Percentiles rank a stretch among this genome's conserved stretches.
phyloP scores from a whole-genome alignment of 2,329 filamentous ascomycete species.

The Furcasterigmium sp. region DNA sequence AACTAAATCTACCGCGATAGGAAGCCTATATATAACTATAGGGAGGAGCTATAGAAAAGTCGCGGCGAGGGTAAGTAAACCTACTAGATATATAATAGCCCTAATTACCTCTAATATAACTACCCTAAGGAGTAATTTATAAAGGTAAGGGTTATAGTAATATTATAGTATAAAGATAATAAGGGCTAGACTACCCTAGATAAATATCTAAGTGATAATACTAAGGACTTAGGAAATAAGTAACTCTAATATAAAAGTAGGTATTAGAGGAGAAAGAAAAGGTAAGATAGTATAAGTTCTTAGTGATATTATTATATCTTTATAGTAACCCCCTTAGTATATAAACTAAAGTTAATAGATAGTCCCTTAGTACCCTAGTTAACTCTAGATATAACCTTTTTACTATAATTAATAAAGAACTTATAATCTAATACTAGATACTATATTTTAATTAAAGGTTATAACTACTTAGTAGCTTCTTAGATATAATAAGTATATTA shows the following conservation, averaged over 20 bases:
- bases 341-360: not conserved
- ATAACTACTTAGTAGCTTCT: not conserved
- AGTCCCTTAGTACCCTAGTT: not conserved
- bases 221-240: not conserved
- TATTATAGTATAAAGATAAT: not conserved
- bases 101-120: not conserved
- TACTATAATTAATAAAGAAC: not conserved
- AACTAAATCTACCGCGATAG: too few relatives aligned
- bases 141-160: not conserved
- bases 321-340: not conserved
- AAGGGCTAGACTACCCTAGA: not conserved
- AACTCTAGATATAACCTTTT: too few relatives aligned
- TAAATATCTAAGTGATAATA: not conserved
- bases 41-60: too few relatives aligned
- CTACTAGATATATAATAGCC: too few relatives aligned
- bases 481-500: too few relatives aligned
- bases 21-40: too few relatives aligned
- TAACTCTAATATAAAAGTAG: not conserved
- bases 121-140: not conserved
- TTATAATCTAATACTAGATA: not conserved
- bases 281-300: not conserved
- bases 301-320: not conserved
- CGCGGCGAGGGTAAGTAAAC: too few relatives aligned
- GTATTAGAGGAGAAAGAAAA: not conserved
- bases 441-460: not conserved